Evolutionary conservation across 148 eudicot genomes (phyloP).

Genomic region (Dianthus caryophyllus): DNA sequence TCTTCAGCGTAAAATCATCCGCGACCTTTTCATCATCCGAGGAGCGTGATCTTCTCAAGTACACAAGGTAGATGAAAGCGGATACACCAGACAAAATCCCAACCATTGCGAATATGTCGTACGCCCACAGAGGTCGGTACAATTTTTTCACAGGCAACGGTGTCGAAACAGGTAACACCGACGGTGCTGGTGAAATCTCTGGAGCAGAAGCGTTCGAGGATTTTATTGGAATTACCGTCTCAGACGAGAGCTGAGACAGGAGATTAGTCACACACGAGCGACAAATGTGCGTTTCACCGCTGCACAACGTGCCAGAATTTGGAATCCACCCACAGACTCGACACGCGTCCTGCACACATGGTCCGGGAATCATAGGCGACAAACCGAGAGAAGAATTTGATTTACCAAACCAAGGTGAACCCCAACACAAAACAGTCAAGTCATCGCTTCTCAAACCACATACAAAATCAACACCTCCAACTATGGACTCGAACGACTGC

Average conservation of each 20-base stretch:
- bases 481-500: conserved; percentile 39
- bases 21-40: conserved; percentile 1
- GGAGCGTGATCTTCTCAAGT: conserved; percentile 7
- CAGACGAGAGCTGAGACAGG: conserved; percentile 16
- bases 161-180: conserved; percentile 1
- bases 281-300: conserved; percentile 35
- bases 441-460: conserved; percentile 43
- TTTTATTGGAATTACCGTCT: not conserved
- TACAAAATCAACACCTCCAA: conserved; percentile 38
- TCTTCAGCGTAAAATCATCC: conserved; percentile 24
- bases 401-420: conserved; percentile 39
- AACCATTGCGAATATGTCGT: conserved; percentile 35
- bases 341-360: conserved; percentile 39
- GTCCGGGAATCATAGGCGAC: conserved; percentile 43
- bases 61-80: conserved; percentile 32
- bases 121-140: conserved; percentile 30
- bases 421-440: conserved; percentile 47
- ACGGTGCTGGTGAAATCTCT: conserved; percentile 9
- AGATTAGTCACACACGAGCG: conserved; percentile 31
- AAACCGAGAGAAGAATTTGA: conserved; percentile 24
- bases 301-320: conserved; percentile 38
- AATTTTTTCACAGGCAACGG: conserved; percentile 2
- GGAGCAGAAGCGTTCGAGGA: conserved; percentile 10
- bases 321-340: conserved; percentile 39
- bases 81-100: conserved; percentile 35